phyloP scores from a whole-genome alignment of 495 filamentous ascomycete genomes.

The Lepidopterella palustris region DNA sequence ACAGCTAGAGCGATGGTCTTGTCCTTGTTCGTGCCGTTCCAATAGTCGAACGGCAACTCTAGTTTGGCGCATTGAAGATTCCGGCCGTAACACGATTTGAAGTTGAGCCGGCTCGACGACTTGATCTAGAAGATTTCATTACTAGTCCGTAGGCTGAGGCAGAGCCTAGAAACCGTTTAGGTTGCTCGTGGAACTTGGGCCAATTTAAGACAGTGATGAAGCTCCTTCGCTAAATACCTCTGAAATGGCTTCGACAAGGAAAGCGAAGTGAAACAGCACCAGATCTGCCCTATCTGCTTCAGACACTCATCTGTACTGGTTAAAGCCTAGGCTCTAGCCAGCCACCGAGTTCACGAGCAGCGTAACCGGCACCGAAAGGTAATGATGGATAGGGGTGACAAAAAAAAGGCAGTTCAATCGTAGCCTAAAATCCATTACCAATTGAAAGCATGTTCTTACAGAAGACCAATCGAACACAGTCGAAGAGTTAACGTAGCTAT shows the following conservation, averaged over 20 bases:
- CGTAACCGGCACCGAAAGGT: neutral
- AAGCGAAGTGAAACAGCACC: too few species aligned
- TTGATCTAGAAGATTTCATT: slow-evolving; percentile 10
- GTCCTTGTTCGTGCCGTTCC: slow-evolving; percentile 35
- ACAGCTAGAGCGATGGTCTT: slow-evolving; percentile 36
- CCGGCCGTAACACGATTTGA: slow-evolving; percentile 28
- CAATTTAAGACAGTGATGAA: too few species aligned
- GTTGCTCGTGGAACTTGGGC: too few species aligned
- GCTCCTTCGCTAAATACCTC: too few species aligned
- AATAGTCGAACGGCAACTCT: slow-evolving; percentile 39
- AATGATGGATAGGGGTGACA: neutral
- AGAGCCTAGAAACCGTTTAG: too few species aligned
- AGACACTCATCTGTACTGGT: too few species aligned
- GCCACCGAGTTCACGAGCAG: too few species aligned
- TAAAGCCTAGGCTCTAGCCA: too few species aligned
- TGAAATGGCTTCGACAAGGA: too few species aligned
- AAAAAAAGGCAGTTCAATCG: neutral
- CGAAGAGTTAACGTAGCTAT: neutral
- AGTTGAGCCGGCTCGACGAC: slow-evolving; percentile 11
- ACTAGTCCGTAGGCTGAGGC: too few species aligned
- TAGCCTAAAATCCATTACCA: neutral
- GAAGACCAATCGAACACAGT: neutral
- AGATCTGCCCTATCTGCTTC: too few species aligned
- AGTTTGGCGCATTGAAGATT: slow-evolving; percentile 39
- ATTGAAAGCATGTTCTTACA: neutral